These are phyloP conservation scores for Pichia thaimueangensis DNA, from an alignment of 805 yeast species.

Conservation along the genomic window DNA sequence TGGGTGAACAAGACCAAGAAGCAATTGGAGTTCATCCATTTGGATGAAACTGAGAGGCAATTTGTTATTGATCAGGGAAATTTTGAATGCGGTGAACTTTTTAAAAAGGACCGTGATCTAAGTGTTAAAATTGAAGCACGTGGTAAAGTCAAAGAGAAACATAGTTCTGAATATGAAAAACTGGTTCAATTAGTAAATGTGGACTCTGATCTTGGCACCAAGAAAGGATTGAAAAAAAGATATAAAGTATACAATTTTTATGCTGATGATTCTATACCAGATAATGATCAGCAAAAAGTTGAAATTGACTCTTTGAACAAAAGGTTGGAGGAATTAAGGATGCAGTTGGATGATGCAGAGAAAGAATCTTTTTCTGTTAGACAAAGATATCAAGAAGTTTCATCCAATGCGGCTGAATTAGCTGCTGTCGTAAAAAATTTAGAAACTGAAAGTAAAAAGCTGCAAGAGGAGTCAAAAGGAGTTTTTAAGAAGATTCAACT, in stretches of 20 bases:
- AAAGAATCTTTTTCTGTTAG: slow-evolving; percentile 30
- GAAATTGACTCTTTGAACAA: slow-evolving; percentile 14
- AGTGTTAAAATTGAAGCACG: slow-evolving; percentile 27
- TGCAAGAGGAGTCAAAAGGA: slow-evolving; percentile 30
- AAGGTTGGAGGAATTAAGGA: slow-evolving; percentile 12
- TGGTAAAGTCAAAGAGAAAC: slow-evolving; percentile 27
- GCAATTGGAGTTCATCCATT: slow-evolving; percentile 23
- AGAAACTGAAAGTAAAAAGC: slow-evolving; percentile 20
- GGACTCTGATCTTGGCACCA: slow-evolving; percentile 9
- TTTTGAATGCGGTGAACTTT: slow-evolving; percentile 35
- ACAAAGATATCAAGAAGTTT: slow-evolving; percentile 36
- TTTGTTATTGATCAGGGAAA: slow-evolving; percentile 34
- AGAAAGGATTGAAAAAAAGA: slow-evolving; percentile 10
- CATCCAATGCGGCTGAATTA: slow-evolving; percentile 42
- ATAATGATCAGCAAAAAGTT: slow-evolving; percentile 4
- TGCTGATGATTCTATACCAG: slow-evolving; percentile 9
- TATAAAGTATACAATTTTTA: slow-evolving; percentile 8
- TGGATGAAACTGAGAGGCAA: slow-evolving; percentile 36
- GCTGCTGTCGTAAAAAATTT: slow-evolving; percentile 26
- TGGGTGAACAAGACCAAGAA: slow-evolving; percentile 19
- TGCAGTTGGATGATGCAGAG: slow-evolving; percentile 11
- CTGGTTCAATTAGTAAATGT: slow-evolving; percentile 8
- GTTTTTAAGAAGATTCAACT: slow-evolving; percentile 28
- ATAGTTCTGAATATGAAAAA: slow-evolving; percentile 24
- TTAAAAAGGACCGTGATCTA: slow-evolving; percentile 31